Percentiles rank a stretch among this genome's conserved stretches.
Evolutionary conservation across 2,329 filamentous ascomycete genomes (phyloP).

Genomic region (Emergomyces orientalis): DNA sequence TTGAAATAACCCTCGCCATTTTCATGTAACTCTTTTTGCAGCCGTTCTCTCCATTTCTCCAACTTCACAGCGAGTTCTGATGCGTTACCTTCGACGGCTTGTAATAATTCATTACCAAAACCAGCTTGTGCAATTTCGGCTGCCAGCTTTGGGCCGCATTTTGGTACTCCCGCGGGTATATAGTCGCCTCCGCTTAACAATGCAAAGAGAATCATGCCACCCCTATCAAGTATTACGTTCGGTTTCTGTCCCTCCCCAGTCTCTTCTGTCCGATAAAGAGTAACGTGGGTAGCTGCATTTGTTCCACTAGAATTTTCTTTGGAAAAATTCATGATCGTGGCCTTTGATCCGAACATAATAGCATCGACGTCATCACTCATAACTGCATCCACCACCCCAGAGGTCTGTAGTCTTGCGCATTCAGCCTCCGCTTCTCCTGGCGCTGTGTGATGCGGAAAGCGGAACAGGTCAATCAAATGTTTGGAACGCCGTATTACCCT

Average conservation of each 20-base stretch:
- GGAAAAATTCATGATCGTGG: conserved; percentile 74
- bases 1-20: conserved; percentile 78
- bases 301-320: conserved; percentile 58
- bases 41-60: conserved; percentile 58
- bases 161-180: conserved; percentile 73
- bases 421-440: conserved; percentile 95
- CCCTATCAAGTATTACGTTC: conserved; percentile 52
- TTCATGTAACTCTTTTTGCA: conserved; percentile 67
- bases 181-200: conserved; percentile 96
- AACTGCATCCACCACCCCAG: conserved; percentile 82
- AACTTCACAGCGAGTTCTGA: conserved; percentile 34
- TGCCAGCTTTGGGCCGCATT: conserved; percentile 78
- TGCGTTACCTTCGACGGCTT: conserved; percentile 47
- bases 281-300: conserved; percentile 67
- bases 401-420: conserved; percentile 73
- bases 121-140: conserved; percentile 84
- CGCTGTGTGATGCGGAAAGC: conserved; percentile 73
- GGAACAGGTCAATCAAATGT: conserved; percentile 72
- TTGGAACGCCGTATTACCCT: conserved; percentile 67
- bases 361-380: conserved; percentile 95
- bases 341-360: conserved; percentile 86
- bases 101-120: conserved; percentile 63
- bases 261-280: conserved; percentile 60
- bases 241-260: conserved; percentile 43
- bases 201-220: conserved; percentile 89